A percentile compares a stretch with the other conserved stretches of the same genome.
These are phyloP conservation scores for Pseudogymnoascus sp. DNA, from an alignment of 2,329 filamentous ascomycete genomes.

Conservation along the genomic window DNA sequence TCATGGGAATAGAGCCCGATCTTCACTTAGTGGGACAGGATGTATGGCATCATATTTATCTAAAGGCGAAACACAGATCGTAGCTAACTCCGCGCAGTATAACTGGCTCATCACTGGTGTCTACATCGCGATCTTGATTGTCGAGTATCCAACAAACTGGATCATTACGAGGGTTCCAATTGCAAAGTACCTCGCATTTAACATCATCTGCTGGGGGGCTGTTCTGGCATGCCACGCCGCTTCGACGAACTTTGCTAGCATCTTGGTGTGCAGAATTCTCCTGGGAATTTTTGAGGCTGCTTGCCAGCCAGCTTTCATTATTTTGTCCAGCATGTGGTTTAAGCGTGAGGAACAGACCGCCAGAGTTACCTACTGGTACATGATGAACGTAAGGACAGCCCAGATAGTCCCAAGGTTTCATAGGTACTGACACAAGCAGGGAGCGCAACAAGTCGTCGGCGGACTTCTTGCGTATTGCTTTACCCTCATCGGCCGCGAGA, in stretches of 20 bases:
- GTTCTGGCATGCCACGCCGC: conserved; percentile 54
- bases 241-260: conserved; percentile 50
- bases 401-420: background rate
- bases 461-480: conserved; percentile 58
- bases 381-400: conserved; percentile 44
- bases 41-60: conserved; percentile 11
- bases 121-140: conserved; percentile 47
- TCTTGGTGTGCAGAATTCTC: conserved; percentile 57
- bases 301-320: conserved; percentile 59
- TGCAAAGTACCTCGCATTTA: conserved; percentile 52
- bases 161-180: conserved; percentile 44
- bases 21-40: conserved; percentile 20
- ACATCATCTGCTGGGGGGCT: conserved; percentile 51
- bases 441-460: conserved; percentile 54
- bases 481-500: conserved; percentile 33
- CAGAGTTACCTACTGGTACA: conserved; percentile 52
- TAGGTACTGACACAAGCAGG: conserved; percentile 30
- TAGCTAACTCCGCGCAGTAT: conserved; percentile 40
- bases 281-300: conserved; percentile 61
- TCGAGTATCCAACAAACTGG: conserved; percentile 17
- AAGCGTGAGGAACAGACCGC: conserved; percentile 61
- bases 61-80: background rate
- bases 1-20: conserved; percentile 50
- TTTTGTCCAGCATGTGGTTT: conserved; percentile 65
- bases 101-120: conserved; percentile 68